Conservation (phyloP, 495 filamentous ascomycete species). For the Tetracladium setigerum region DNA sequence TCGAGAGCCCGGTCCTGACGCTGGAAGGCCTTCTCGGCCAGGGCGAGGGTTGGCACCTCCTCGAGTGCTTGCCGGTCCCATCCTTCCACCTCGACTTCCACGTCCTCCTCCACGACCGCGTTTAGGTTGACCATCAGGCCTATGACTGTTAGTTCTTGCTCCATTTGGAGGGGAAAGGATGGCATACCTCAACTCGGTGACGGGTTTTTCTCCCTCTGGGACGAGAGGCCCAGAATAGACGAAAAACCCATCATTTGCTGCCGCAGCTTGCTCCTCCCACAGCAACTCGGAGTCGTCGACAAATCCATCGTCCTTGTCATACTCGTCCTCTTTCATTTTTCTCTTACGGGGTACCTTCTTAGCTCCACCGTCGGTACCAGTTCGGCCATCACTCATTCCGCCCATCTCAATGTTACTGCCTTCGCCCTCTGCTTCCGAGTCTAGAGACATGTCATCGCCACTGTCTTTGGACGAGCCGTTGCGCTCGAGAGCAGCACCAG, state of each 20-base stretch:
- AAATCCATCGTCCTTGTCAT: slow-evolving; percentile 94
- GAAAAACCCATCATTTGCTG: slow-evolving; percentile 87
- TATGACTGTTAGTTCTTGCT: slow-evolving; percentile 32
- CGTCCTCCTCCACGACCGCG: slow-evolving; percentile 56
- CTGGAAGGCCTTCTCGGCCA: slow-evolving; percentile 32
- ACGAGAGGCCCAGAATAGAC: slow-evolving; percentile 82
- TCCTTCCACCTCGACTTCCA: slow-evolving; percentile 42
- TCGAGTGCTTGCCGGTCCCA: slow-evolving; percentile 38
- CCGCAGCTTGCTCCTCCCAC: slow-evolving; percentile 93
- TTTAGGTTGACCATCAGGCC: slow-evolving; percentile 68
- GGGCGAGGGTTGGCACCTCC: slow-evolving; percentile 30
- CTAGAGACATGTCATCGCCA: slow-evolving; percentile 67
- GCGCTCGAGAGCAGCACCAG: slow-evolving; percentile 71
- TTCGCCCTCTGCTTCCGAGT: slow-evolving; percentile 53
- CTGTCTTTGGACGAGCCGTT: slow-evolving; percentile 65
- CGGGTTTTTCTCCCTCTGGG: slow-evolving; percentile 82
- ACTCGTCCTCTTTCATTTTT: slow-evolving; percentile 87
- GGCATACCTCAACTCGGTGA: slow-evolving; percentile 46
- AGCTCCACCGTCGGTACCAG: slow-evolving; percentile 42
- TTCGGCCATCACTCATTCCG: slow-evolving; percentile 51
- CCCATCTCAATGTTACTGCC: slow-evolving; percentile 68
- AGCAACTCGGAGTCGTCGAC: slow-evolving; percentile 94
- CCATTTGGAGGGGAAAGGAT: not conserved
- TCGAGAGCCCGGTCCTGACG: slow-evolving; percentile 60
- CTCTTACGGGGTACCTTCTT: slow-evolving; percentile 65